These are phyloP conservation scores for Scorias spongiosa DNA, from an alignment of 2,329 filamentous ascomycete species.

Conservation along the genomic window DNA sequence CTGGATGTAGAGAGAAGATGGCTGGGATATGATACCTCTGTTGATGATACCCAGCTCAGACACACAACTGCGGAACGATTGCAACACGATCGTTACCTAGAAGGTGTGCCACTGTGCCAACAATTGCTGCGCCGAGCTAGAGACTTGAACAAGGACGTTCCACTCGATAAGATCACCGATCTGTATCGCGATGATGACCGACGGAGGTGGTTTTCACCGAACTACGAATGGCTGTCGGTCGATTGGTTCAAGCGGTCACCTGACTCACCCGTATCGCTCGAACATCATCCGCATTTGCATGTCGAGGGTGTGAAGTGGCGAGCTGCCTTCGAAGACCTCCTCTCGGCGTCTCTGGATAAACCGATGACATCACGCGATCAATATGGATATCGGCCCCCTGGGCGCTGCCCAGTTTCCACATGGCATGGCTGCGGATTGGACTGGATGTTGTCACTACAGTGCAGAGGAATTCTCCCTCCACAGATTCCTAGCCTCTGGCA, in stretches of 20 bases:
- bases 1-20: constrained; percentile 13
- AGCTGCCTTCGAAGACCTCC: constrained; percentile 44
- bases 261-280: constrained; percentile 41
- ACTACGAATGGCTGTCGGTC: constrained; percentile 18
- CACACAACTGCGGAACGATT: constrained; percentile 1
- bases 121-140: constrained; percentile 12
- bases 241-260: constrained; percentile 26
- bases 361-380: constrained; percentile 12
- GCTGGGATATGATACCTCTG: constrained; percentile 11
- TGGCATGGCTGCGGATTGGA: constrained; percentile 16
- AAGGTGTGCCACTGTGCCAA: constrained; percentile 1
- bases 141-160: constrained; percentile 12
- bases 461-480: constrained; percentile 20
- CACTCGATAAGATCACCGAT: constrained; percentile 10
- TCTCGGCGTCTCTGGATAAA: constrained; percentile 28
- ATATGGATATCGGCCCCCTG: constrained; percentile 7
- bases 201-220: neutral
- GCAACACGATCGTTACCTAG: neutral
- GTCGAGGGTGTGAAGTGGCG: constrained; percentile 33
- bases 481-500: constrained; percentile 9
- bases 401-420: constrained; percentile 10
- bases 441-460: constrained; percentile 23
- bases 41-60: constrained; percentile 9
- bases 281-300: constrained; percentile 26
- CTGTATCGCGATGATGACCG: constrained; percentile 14